Base-by-base conservation (phyloP, 2,329 filamentous ascomycete species). In the Colletotrichum higginsianum region DNA sequence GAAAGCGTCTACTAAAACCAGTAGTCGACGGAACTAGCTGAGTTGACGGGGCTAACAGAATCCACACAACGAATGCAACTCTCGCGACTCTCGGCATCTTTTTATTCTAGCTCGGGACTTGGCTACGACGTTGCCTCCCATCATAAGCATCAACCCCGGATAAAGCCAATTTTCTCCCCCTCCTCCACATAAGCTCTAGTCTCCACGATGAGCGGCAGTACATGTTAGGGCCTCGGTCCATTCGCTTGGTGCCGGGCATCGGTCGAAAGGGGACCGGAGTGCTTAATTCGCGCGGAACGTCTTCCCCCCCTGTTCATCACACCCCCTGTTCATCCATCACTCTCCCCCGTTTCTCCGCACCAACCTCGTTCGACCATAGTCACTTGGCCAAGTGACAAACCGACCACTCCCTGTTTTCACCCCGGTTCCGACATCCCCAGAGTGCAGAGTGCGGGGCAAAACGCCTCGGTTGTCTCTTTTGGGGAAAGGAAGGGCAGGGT, bases 381-480 rank as follows among this genome's bases (percentile, higher is more conserved):
- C 30, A 35, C 30, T 35, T 35, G 30, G 30, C 30, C 30, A 53
- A 55, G 44, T 55, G 68, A 35, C 52, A 53, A 50, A 60, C 52
- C 44, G 53, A 15, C 46, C 52, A 60, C 46, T 58, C 52, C 40
- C 30, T 57, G 49, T 13, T 18, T 23, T n/a, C 23, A 53, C 26
- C 65, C 65, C 47, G 46, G 68, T 64, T 23, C 46, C 16, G 35
- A 38, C 16, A 49, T 50, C 52, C 35, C 47, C 38, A 68, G 40
- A 56, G 66, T 68, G 68, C 38, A 68, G 40, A 56, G 66, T 68
- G 68, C 65, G 65, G 69, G 69, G 69, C 40, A 63, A 46, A 26
- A 13, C 30, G 16, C 47, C 30, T 21, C 56, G 21, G 52, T 47
- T 57, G 7, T 47, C 52, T 67, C 21, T 42, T 35, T 15, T 23